These are phyloP conservation scores for Chaetomium sp. DNA, from an alignment of 2,329 filamentous ascomycete species.

Conservation along the genomic window DNA sequence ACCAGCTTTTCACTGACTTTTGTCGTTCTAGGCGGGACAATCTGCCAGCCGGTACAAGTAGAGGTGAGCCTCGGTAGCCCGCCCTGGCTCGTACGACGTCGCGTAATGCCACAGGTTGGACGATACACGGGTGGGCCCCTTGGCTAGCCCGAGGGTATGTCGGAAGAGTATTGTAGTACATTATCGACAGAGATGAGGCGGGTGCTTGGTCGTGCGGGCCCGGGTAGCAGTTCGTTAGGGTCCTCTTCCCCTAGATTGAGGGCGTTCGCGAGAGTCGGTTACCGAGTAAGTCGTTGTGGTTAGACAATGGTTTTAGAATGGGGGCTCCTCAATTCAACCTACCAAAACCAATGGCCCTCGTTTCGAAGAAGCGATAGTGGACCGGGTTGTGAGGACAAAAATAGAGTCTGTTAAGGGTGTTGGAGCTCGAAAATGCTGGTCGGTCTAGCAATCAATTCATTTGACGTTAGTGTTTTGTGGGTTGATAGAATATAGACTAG, in stretches of 20 bases:
- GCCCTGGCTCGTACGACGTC: conserved; percentile 32
- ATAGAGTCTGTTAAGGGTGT: too few species aligned
- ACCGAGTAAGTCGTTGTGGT: conserved; percentile 34
- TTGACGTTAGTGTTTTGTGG: too few species aligned
- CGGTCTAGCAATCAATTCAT: too few species aligned
- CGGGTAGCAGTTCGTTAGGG: conserved; percentile 19
- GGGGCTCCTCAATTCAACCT: too few species aligned
- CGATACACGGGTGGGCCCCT: conserved; percentile 57
- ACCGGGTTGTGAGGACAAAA: too few species aligned
- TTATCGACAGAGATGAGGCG: conserved; percentile 88
- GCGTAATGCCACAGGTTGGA: conserved; percentile 40
- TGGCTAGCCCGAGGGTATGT: conserved; percentile 91
- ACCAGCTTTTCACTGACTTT: conserved; percentile 98
- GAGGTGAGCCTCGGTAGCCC: conserved; percentile 30
- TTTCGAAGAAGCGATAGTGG: too few species aligned
- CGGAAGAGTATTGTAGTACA: conserved; percentile 85
- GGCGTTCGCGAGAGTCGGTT: conserved; percentile 50
- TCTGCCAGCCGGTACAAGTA: conserved; percentile 41
- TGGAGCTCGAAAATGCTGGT: too few species aligned
- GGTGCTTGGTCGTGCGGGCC: conserved; percentile 41
- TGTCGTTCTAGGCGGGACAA: conserved; percentile 75
- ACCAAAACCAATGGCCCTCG: too few species aligned
- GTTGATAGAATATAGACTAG: too few species aligned
- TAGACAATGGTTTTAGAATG: too few species aligned
- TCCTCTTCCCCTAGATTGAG: conserved; percentile 27